These are phyloP conservation scores for Cryptococcus sp. DNA, from an alignment of 1,284 basidiomycete species.

Conservation along the genomic window DNA sequence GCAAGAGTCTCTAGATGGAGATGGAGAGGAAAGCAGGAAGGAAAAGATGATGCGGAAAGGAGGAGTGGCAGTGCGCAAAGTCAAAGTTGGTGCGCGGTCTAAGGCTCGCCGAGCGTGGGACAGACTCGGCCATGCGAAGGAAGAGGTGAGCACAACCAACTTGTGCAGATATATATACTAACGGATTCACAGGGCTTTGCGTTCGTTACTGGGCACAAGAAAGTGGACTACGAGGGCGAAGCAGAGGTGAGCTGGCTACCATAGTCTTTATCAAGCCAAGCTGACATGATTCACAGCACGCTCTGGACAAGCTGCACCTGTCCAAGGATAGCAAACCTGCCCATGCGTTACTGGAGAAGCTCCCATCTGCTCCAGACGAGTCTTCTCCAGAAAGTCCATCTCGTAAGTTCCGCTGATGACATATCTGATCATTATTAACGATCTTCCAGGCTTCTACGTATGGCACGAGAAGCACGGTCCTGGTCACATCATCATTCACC, in stretches of 20 bases:
- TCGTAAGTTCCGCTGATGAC: conserved; percentile 17
- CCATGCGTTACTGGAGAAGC: conserved; percentile 10
- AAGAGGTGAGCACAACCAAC: conserved; percentile 25
- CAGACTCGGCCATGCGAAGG: conserved; percentile 22
- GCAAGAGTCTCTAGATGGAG: background rate
- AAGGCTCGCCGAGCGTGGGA: conserved; percentile 19
- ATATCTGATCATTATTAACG: background rate
- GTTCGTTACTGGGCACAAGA: conserved; percentile 26
- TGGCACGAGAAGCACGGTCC: conserved; percentile 27
- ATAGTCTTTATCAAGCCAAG: background rate
- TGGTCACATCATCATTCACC: conserved; percentile 34
- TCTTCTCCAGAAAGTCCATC: conserved; percentile 19
- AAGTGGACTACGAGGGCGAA: conserved; percentile 21
- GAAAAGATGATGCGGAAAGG: conserved; percentile 3
- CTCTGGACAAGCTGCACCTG: conserved; percentile 27
- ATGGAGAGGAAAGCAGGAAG: background rate
- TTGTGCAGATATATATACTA: background rate
- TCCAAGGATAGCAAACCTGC: conserved; percentile 20
- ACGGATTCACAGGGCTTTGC: conserved; percentile 25
- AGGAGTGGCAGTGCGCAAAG: conserved; percentile 7
- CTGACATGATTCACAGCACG: conserved; percentile 7
- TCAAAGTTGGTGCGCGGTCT: conserved; percentile 6
- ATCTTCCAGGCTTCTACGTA: conserved; percentile 31
- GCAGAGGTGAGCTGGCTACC: conserved; percentile 19
- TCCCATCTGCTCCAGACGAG: conserved; percentile 15